Conservation (phyloP, 192 early-diverging fungal species). For the Oehlia diaphana region DNA sequence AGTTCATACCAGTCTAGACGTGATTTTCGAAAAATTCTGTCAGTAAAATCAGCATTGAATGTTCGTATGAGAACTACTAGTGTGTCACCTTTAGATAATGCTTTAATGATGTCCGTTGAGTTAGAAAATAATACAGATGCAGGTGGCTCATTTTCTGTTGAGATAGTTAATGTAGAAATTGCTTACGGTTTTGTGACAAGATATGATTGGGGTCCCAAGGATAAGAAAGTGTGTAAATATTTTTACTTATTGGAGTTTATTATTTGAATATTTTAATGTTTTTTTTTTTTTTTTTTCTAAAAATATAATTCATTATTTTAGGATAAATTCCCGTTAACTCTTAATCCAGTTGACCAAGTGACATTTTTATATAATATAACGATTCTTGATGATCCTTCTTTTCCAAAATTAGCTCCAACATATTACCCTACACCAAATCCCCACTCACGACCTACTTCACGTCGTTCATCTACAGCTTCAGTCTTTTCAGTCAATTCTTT, state of each 20-base stretch:
- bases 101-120: conserved; percentile 64
- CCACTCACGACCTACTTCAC: conserved; percentile 2
- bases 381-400: conserved; percentile 47
- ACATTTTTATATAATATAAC: conserved; percentile 59
- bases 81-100: conserved; percentile 55
- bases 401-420: conserved; percentile 19
- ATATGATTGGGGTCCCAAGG: conserved; percentile 37
- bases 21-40: conserved; percentile 43
- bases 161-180: conserved; percentile 53
- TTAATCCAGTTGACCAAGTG: conserved; percentile 55
- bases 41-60: conserved; percentile 51
- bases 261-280: neutral
- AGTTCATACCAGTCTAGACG: conserved; percentile 35
- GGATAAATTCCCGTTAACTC: conserved; percentile 43
- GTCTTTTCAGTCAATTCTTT: conserved; percentile 5
- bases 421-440: conserved; percentile 7
- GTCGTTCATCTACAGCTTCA: conserved; percentile 24
- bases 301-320: neutral
- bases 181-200: conserved; percentile 51
- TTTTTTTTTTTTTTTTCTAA: neutral
- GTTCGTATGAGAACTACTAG: conserved; percentile 63
- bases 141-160: conserved; percentile 50
- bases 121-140: conserved; percentile 57
- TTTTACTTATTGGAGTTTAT: neutral
- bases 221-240: conserved; percentile 40